Evolutionary conservation across 2,329 filamentous ascomycete species (phyloP).

Genomic region (Verticillium longisporum): DNA sequence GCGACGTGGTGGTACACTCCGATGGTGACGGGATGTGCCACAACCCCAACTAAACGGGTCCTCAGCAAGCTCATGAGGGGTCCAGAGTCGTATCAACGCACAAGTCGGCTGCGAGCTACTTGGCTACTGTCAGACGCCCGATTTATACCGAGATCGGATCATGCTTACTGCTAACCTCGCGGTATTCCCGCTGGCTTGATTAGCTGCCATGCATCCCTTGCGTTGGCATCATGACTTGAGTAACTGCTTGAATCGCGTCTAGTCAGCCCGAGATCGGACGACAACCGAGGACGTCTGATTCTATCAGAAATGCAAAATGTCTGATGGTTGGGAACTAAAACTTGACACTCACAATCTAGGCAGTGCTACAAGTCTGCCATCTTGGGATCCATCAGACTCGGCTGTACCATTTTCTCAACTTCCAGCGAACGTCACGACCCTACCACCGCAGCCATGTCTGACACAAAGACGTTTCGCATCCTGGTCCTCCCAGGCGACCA

Average conservation of each 20-base stretch:
- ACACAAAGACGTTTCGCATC: slow-evolving; percentile 15
- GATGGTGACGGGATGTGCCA: background rate
- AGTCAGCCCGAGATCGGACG: background rate
- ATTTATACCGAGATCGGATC: background rate
- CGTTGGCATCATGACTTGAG: background rate
- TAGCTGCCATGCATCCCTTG: background rate
- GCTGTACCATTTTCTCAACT: too few relatives aligned
- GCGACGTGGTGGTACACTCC: background rate
- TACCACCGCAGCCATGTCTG: background rate
- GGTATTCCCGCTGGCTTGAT: background rate
- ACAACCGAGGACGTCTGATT: too few relatives aligned
- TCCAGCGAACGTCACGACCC: background rate
- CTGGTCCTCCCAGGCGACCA: slow-evolving; percentile 39
- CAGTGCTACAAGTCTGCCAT: too few relatives aligned
- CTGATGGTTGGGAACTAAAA: too few relatives aligned
- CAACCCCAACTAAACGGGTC: background rate
- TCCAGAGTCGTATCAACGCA: background rate
- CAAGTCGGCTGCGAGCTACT: background rate
- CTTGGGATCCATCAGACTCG: too few relatives aligned
- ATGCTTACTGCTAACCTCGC: background rate
- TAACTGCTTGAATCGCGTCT: background rate
- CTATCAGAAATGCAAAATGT: too few relatives aligned
- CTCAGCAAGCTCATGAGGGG: background rate
- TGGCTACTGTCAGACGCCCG: background rate
- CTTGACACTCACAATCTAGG: too few relatives aligned